Percentiles rank a stretch among this genome's conserved stretches.
These are phyloP conservation scores for Brassica cretica DNA, from an alignment of 345 rosid genomes.

Conservation along the genomic window DNA sequence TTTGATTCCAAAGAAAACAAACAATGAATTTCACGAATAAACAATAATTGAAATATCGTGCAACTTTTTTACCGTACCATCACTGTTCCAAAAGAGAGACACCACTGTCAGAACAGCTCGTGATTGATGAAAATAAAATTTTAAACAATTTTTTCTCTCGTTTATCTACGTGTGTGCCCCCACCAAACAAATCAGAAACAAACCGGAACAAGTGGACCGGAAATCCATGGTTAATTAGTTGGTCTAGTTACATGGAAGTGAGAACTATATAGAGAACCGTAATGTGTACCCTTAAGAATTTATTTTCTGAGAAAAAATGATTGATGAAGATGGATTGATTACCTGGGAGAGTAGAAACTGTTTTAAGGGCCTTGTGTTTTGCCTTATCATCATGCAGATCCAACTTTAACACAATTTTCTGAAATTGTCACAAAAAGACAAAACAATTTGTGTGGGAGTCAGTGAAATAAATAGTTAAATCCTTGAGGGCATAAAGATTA, in stretches of 20 bases:
- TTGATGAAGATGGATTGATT: constrained; percentile 1
- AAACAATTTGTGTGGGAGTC: background rate
- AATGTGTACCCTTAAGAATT: background rate
- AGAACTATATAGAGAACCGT: background rate
- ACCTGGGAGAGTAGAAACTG: constrained; percentile 86
- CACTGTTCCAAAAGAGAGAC: constrained; percentile 32
- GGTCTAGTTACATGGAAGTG: constrained; percentile 3
- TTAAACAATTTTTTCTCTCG: background rate
- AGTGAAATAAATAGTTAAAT: background rate
- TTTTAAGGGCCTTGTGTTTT: constrained; percentile 85
- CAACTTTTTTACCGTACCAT: constrained; percentile 37
- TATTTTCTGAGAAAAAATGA: background rate
- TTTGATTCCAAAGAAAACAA: constrained; percentile 4
- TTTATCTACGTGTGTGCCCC: background rate
- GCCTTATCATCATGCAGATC: constrained; percentile 74
- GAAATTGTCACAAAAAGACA: constrained; percentile 20
- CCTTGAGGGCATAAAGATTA: background rate
- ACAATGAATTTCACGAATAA: constrained; percentile 13
- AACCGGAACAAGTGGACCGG: constrained; percentile 19
- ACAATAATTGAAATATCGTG: constrained; percentile 23
- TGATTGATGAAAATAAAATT: constrained; percentile 25
- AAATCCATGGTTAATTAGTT: constrained; percentile 3
- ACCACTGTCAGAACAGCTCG: constrained; percentile 25
- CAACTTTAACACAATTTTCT: constrained; percentile 79
- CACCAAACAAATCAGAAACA: constrained; percentile 24